These are phyloP conservation scores for Mycena rosella DNA, from an alignment of 768 basidiomycete genomes.

Conservation along the genomic window DNA sequence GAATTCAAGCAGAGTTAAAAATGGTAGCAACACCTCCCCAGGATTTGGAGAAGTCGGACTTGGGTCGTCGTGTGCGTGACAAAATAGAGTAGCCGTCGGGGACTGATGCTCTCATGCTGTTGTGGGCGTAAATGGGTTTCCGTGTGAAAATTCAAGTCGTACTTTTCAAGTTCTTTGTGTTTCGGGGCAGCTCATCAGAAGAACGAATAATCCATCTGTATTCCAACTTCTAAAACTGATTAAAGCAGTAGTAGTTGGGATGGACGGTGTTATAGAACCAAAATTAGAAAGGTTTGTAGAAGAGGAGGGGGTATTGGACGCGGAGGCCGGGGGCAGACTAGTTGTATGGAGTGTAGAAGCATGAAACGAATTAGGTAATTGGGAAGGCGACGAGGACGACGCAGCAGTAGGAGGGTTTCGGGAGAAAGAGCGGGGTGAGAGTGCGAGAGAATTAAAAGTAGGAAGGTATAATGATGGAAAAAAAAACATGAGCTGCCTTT, in stretches of 20 bases:
- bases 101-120: too few relatives aligned
- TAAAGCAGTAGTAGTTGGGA: background rate
- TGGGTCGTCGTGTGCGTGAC: too few relatives aligned
- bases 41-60: too few relatives aligned
- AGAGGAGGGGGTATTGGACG: background rate
- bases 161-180: background rate
- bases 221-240: constrained; percentile 15
- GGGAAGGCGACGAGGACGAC: background rate
- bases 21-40: too few relatives aligned
- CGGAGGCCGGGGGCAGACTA: background rate
- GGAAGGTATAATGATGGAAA: background rate
- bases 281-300: background rate
- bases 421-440: background rate
- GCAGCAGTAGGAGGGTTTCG: background rate
- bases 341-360: background rate
- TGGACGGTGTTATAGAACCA: background rate
- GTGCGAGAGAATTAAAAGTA: background rate
- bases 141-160: too few relatives aligned
- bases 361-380: background rate
- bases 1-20: too few relatives aligned
- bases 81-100: too few relatives aligned
- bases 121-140: too few relatives aligned
- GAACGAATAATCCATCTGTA: constrained; percentile 5
- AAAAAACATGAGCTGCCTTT: constrained; percentile 15
- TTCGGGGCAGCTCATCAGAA: constrained; percentile 18